A percentile compares a stretch with the other conserved stretches of the same genome.
These are phyloP conservation scores for Fibroporia radiculosa DNA, from an alignment of 768 basidiomycete species.

Conservation along the genomic window DNA sequence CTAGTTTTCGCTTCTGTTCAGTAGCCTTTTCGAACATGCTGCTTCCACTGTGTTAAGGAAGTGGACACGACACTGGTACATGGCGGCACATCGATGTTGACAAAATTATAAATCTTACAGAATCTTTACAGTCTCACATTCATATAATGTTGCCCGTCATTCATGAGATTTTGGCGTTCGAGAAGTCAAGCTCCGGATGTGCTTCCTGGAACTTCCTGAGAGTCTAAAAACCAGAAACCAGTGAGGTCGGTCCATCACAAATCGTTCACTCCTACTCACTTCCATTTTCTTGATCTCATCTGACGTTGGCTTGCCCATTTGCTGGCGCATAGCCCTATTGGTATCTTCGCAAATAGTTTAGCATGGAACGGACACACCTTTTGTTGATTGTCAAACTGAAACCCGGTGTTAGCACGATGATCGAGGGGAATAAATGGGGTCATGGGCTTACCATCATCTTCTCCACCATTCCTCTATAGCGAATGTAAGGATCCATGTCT, in stretches of 20 bases:
- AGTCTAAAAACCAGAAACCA: constrained; percentile 39
- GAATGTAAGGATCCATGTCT: neutral
- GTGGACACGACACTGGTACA: too few relatives aligned
- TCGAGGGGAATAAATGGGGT: neutral
- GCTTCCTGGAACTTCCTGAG: constrained; percentile 82
- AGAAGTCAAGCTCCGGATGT: constrained; percentile 94
- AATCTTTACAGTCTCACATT: neutral
- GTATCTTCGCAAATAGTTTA: neutral
- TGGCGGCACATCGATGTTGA: too few relatives aligned
- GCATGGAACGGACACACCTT: constrained; percentile 34
- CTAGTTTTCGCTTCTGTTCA: constrained; percentile 4
- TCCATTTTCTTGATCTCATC: constrained; percentile 93
- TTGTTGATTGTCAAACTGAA: constrained; percentile 72
- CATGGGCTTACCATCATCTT: constrained; percentile 92
- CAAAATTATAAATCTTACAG: too few relatives aligned
- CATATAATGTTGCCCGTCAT: neutral
- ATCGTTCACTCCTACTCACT: too few relatives aligned
- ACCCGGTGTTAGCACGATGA: neutral
- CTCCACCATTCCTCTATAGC: constrained; percentile 86
- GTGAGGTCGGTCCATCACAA: neutral
- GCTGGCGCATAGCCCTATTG: constrained; percentile 36
- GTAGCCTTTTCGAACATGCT: too few relatives aligned
- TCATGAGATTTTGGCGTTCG: constrained; percentile 74
- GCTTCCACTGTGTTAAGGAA: too few relatives aligned
- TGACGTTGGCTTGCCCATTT: constrained; percentile 94